A percentile compares a stretch with the other conserved stretches of the same genome.
Conservation (phyloP, 2,329 filamentous ascomycete species). For the Apiospora pterosperma region DNA sequence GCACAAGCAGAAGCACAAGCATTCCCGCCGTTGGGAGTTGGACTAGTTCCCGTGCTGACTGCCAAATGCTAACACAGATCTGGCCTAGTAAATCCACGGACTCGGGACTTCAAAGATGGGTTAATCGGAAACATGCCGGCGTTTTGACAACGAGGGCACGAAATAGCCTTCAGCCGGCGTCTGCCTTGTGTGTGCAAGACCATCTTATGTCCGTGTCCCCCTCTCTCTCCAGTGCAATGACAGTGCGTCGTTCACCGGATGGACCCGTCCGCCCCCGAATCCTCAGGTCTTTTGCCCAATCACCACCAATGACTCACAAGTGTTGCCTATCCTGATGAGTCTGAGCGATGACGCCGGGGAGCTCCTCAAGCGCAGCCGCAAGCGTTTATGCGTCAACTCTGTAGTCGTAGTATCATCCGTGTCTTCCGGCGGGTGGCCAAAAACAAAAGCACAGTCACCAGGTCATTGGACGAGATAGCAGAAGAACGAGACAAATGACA, state of each 20-base stretch:
- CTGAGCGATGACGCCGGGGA: background rate
- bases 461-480: background rate
- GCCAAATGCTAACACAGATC: background rate
- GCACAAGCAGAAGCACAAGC: no score
- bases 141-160: background rate
- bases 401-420: no score
- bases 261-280: background rate
- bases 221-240: background rate
- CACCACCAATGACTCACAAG: background rate
- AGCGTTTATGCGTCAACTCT: no score
- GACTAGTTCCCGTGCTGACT: background rate
- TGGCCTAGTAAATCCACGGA: background rate
- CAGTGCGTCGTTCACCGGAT: background rate
- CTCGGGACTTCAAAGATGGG: background rate
- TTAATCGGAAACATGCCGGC: conserved; percentile 1
- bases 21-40: background rate
- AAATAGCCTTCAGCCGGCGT: background rate
- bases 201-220: background rate
- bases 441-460: background rate
- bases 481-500: background rate
- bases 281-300: background rate
- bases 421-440: background rate
- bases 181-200: conserved; percentile 1
- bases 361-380: background rate
- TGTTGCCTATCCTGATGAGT: background rate